These are phyloP conservation scores for Leccinum subtestaceum DNA, from an alignment of 768 basidiomycete genomes.

Conservation along the genomic window DNA sequence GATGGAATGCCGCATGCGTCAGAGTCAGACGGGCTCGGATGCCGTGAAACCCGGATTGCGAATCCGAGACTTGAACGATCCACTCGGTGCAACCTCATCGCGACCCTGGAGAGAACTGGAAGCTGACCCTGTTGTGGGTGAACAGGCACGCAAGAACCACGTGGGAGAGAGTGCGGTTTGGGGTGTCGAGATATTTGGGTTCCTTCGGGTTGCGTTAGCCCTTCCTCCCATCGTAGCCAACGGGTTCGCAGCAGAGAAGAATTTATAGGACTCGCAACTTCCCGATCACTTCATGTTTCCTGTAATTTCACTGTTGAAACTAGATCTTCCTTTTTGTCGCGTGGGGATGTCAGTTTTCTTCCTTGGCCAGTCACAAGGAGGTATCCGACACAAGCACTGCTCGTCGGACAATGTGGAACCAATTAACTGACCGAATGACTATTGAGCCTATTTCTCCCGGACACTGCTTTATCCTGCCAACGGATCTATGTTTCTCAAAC, in stretches of 20 bases:
- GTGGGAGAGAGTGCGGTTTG: slow-evolving; percentile 19
- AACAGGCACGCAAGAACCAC: slow-evolving; percentile 22
- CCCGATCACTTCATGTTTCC: slow-evolving; percentile 20
- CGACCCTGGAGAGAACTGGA: slow-evolving; percentile 13
- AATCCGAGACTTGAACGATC: slow-evolving; percentile 10
- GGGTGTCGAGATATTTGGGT: slow-evolving; percentile 21
- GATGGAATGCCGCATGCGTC: background rate
- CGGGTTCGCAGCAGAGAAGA: slow-evolving; percentile 10
- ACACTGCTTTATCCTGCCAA: slow-evolving; percentile 21
- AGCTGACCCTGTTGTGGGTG: slow-evolving; percentile 17
- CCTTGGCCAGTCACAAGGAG: background rate
- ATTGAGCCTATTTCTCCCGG: slow-evolving; percentile 25
- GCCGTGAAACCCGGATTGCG: slow-evolving; percentile 12
- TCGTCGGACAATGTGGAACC: slow-evolving; percentile 13
- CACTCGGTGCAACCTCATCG: slow-evolving; percentile 12
- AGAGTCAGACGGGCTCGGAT: slow-evolving; percentile 2
- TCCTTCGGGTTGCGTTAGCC: slow-evolving; percentile 13
- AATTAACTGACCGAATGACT: background rate
- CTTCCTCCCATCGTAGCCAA: slow-evolving; percentile 10
- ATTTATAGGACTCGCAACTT: slow-evolving; percentile 19
- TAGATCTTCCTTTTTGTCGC: slow-evolving; percentile 17
- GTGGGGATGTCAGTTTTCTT: slow-evolving; percentile 7
- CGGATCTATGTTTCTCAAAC: slow-evolving; percentile 34
- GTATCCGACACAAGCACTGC: background rate
- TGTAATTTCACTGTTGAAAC: slow-evolving; percentile 2